These are phyloP conservation scores for Nemania diffusa DNA, from an alignment of 2,329 filamentous ascomycete species.

Conservation along the genomic window DNA sequence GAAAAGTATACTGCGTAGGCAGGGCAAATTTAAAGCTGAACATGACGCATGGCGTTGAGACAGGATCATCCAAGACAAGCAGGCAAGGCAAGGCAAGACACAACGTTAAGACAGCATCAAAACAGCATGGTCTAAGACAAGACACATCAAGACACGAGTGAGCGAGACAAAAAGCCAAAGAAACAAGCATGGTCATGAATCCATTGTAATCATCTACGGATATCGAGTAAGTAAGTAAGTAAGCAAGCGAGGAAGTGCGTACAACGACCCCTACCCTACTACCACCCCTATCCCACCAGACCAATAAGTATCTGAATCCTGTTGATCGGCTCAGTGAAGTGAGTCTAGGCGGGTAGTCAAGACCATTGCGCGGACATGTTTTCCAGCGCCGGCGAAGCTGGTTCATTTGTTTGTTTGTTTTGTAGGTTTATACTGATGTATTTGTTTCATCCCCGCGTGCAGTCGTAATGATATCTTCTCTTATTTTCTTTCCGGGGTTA, in stretches of 20 bases:
- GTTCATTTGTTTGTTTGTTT: too few species aligned
- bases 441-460: too few species aligned
- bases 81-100: background rate
- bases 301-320: too few species aligned
- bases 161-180: background rate
- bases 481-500: too few species aligned
- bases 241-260: background rate
- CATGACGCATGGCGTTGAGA: background rate
- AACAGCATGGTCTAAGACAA: background rate
- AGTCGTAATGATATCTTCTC: too few species aligned
- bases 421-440: too few species aligned
- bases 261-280: background rate
- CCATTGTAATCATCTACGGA: constrained; percentile 18
- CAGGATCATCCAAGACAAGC: background rate
- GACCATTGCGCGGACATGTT: too few species aligned
- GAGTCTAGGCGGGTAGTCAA: too few species aligned
- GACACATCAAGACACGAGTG: background rate
- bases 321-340: too few species aligned
- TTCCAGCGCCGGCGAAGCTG: too few species aligned
- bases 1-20: too few species aligned
- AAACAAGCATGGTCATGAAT: background rate
- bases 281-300: background rate
- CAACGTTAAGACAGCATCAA: background rate
- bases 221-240: constrained; percentile 14
- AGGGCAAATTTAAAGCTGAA: background rate